phyloP scores from a whole-genome alignment of 768 basidiomycete genomes.

The Pleurotus sapidus region DNA sequence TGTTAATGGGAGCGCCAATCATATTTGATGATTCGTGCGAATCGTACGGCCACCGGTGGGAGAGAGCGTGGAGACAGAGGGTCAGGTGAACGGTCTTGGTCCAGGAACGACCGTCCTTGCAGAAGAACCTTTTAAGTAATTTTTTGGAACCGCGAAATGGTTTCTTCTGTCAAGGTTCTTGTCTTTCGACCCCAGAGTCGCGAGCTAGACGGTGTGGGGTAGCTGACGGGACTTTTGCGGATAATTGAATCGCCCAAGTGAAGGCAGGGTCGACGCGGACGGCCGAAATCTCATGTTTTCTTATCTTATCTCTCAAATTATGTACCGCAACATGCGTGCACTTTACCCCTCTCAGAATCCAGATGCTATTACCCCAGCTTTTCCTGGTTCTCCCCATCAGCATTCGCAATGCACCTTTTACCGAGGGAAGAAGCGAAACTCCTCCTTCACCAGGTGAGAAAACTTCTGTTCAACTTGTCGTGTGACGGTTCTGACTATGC shows the following conservation, averaged over 20 bases:
- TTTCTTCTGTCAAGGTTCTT: too few species aligned
- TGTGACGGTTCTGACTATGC: not conserved
- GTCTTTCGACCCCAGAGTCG: too few species aligned
- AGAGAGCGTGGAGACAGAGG: too few species aligned
- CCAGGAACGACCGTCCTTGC: too few species aligned
- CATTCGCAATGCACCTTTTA: constrained; percentile 55
- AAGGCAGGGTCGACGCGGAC: not conserved
- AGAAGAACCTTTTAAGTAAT: too few species aligned
- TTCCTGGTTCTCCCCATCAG: not conserved
- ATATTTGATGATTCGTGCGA: too few species aligned
- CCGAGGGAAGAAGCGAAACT: constrained; percentile 78
- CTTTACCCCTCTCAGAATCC: not conserved
- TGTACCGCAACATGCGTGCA: not conserved
- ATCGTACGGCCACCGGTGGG: too few species aligned
- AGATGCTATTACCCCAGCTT: not conserved
- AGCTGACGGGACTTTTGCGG: not conserved
- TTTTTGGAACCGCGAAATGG: too few species aligned
- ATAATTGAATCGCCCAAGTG: too few species aligned
- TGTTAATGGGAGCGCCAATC: too few species aligned
- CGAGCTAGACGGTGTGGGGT: not conserved
- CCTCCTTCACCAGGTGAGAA: constrained; percentile 63
- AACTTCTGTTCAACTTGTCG: not conserved
- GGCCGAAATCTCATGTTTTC: not conserved
- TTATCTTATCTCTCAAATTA: constrained; percentile 1
- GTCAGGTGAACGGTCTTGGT: too few species aligned